These are phyloP conservation scores for Salvia hispanica DNA, from an alignment of 257 asterid species.

Conservation along the genomic window DNA sequence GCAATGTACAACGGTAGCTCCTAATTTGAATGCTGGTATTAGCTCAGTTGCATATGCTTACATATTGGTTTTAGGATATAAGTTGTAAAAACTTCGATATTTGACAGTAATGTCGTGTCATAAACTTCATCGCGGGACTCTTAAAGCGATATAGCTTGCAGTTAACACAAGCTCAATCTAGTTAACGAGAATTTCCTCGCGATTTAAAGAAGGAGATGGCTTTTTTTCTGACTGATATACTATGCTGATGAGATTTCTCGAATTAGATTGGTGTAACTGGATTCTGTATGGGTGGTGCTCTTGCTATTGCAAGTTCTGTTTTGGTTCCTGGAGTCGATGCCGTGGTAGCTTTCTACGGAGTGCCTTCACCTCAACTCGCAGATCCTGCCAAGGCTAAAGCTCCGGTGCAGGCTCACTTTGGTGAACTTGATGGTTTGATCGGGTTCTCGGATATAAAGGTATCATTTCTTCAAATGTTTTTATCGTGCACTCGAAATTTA, in stretches of 20 bases:
- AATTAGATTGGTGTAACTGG: slow-evolving; percentile 91
- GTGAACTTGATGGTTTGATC: slow-evolving; percentile 67
- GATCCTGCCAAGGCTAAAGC: slow-evolving; percentile 83
- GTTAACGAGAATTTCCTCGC: too few species aligned
- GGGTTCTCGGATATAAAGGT: slow-evolving; percentile 96
- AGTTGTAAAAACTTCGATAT: background rate
- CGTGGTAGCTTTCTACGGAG: slow-evolving; percentile 91
- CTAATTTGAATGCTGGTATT: background rate
- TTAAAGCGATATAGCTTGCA: background rate
- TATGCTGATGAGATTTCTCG: slow-evolving; percentile 17
- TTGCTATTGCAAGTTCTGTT: slow-evolving; percentile 92
- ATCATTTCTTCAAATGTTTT: slow-evolving; percentile 26
- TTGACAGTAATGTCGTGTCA: background rate
- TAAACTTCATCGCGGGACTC: background rate
- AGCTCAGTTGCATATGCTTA: background rate
- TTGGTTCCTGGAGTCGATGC: slow-evolving; percentile 79
- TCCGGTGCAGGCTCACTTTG: slow-evolving; percentile 98
- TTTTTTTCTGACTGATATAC: slow-evolving; percentile 1
- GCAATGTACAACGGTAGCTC: background rate
- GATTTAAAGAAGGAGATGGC: background rate
- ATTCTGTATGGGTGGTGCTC: slow-evolving; percentile 99
- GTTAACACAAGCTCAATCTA: background rate
- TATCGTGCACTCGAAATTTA: slow-evolving; percentile 3
- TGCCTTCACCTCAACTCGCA: slow-evolving; percentile 84
- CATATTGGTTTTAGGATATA: background rate